Percentiles rank a stretch among this genome's conserved stretches.
These are phyloP conservation scores for Boletellus ananiceps DNA, from an alignment of 768 basidiomycete genomes.

Conservation along the genomic window DNA sequence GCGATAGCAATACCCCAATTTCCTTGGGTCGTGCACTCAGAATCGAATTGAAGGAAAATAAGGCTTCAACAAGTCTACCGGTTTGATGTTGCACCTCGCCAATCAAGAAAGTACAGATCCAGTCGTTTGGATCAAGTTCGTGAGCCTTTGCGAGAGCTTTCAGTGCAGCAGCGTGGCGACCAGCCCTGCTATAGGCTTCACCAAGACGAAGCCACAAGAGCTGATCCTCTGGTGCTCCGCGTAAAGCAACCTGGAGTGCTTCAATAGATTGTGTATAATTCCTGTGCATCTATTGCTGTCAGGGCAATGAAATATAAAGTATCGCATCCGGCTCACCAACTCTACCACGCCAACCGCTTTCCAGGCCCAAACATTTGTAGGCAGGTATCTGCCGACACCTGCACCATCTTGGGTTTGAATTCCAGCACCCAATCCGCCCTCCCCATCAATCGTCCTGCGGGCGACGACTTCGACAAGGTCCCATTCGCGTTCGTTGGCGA, in stretches of 20 bases:
- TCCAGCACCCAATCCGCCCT: slow-evolving; percentile 71
- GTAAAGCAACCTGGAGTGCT: slow-evolving; percentile 80
- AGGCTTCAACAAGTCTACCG: slow-evolving; percentile 71
- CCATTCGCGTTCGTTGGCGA: slow-evolving; percentile 94
- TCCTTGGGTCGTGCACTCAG: slow-evolving; percentile 57
- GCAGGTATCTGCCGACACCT: slow-evolving; percentile 49
- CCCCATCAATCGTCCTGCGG: slow-evolving; percentile 86
- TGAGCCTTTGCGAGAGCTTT: slow-evolving; percentile 79
- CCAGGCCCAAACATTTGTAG: slow-evolving; percentile 95
- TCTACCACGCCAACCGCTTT: slow-evolving; percentile 92
- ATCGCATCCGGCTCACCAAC: slow-evolving; percentile 51
- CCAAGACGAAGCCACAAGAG: slow-evolving; percentile 88
- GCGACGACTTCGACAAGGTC: slow-evolving; percentile 94
- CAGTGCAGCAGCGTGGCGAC: slow-evolving; percentile 82
- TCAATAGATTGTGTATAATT: slow-evolving; percentile 75
- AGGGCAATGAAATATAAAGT: neutral
- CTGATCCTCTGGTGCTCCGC: slow-evolving; percentile 72
- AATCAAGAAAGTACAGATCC: slow-evolving; percentile 80
- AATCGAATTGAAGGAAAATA: slow-evolving; percentile 57
- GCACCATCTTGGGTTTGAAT: slow-evolving; percentile 40
- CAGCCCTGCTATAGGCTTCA: slow-evolving; percentile 85
- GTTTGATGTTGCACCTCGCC: slow-evolving; percentile 80
- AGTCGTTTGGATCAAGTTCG: slow-evolving; percentile 70
- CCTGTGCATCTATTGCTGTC: slow-evolving; percentile 47
- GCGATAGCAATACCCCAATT: slow-evolving; percentile 62